Conservation (phyloP, 306 rosid species). For the Pyrus communis region DNA sequence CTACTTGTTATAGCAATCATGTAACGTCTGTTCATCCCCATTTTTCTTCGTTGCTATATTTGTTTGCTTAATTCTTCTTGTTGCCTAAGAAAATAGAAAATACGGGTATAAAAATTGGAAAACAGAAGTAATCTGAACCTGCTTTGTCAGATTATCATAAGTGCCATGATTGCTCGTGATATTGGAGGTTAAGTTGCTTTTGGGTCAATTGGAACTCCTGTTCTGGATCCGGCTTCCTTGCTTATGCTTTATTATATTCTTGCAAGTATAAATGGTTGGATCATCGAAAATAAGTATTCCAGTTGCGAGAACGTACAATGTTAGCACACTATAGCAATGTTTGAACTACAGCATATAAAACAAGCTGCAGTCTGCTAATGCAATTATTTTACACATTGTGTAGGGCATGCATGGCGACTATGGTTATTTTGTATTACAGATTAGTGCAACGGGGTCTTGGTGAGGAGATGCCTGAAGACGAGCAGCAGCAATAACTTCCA, state of each 20-base stretch:
- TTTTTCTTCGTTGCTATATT: constrained; percentile 1
- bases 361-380: constrained; percentile 14
- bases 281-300: neutral
- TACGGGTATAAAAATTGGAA: neutral
- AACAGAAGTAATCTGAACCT: neutral
- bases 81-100: neutral
- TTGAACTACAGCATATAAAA: neutral
- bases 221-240: neutral
- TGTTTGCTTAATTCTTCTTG: neutral
- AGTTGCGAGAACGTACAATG: neutral
- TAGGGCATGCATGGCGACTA: constrained; percentile 99
- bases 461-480: constrained; percentile 48
- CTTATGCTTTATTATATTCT: neutral
- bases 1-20: constrained; percentile 89
- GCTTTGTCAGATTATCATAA: neutral
- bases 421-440: constrained; percentile 99
- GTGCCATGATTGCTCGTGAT: neutral
- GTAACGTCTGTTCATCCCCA: constrained; percentile 30
- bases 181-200: constrained; percentile 8
- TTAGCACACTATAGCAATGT: neutral
- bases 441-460: constrained; percentile 70
- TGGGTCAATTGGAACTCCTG: neutral
- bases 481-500: constrained; percentile 35
- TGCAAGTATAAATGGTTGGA: neutral
- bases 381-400: constrained; percentile 18